Conservation (phyloP, 768 basidiomycete species). For the Rhizopogon roseolus region DNA sequence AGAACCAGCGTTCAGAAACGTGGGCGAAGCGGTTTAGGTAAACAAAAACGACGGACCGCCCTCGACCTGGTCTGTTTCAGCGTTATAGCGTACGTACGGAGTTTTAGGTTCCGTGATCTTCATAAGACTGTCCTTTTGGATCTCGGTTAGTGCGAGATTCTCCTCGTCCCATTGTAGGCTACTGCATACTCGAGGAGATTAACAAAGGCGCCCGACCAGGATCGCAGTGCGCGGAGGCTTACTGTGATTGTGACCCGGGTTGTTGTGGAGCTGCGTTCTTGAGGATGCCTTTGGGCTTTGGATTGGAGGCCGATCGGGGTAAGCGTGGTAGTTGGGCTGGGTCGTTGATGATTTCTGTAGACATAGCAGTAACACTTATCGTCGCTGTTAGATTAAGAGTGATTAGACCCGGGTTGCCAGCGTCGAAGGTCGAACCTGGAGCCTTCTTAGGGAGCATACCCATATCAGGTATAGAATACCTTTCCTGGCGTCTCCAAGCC, state of each 20-base stretch:
- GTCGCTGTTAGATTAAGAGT: neutral
- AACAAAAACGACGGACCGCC: conserved; percentile 60
- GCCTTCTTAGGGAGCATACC: conserved; percentile 7
- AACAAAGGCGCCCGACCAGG: neutral
- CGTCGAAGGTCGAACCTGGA: conserved; percentile 1
- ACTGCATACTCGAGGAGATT: conserved; percentile 18
- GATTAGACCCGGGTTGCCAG: neutral
- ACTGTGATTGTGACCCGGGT: conserved; percentile 45
- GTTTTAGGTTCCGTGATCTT: conserved; percentile 99
- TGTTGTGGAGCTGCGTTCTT: conserved; percentile 68
- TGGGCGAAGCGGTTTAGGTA: neutral
- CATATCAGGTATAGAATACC: conserved; percentile 12
- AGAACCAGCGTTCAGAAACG: neutral
- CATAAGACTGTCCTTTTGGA: conserved; percentile 94
- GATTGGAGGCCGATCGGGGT: conserved; percentile 59
- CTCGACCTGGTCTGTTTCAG: conserved; percentile 80
- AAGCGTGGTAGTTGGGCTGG: conserved; percentile 42
- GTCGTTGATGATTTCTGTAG: conserved; percentile 32
- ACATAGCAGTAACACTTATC: conserved; percentile 14
- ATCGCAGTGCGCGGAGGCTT: conserved; percentile 25
- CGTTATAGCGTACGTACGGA: conserved; percentile 88
- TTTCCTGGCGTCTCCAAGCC: conserved; percentile 8
- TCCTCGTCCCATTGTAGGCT: conserved; percentile 95
- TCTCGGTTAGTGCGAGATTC: conserved; percentile 88
- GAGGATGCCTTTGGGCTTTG: conserved; percentile 83